Base-by-base conservation (phyloP, 2,329 filamentous ascomycete species). In the Exophiala dermatitidis region DNA sequence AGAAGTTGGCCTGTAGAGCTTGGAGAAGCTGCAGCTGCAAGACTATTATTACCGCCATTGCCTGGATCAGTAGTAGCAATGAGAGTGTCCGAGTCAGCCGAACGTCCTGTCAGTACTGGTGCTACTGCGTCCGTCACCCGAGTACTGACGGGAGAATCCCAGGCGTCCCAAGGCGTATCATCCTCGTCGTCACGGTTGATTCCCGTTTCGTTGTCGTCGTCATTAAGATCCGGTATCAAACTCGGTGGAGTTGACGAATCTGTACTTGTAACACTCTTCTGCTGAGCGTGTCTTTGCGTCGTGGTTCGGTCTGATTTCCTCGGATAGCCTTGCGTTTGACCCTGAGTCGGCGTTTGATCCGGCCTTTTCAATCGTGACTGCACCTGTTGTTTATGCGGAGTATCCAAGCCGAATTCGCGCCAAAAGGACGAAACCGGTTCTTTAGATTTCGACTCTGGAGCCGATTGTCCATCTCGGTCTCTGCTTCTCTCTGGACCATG, bases 111-210 rank as follows among this genome's bases (percentile, higher is more conserved):
- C 19, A 19, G 19, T 19, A 19, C 19, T 2, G 19, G 2, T 19
- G 19, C 19, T 19, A 19, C n/a, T 41, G 10, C 38, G 28, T 12
- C 10, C 12, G 10, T 45, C 37, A 19, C 19, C 19, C 19, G 19
- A 19, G 19, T 53, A 46, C 50, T 59, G 19, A 48, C 45, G 12
- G 77, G 75, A 2, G 76, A 74, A 55, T 80, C 78, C 78, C 78
- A 81, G 52, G 68, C 72, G 65, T 78, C 77, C 78, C 77, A 81
- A 49, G 68, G 69, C 52, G 78, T 77, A 59, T 74, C 73, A 44
- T 71, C 70, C 57, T 76, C 75, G 59, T 26, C 38, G 4, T 19
- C 19, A 19, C 19, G 19, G 19, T 19, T 19, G 19, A 19, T 19
- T 19, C 19, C 19, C 19, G 19, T 19, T 19, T 19, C 19, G 19